These are phyloP conservation scores for Cyclotella baltica DNA, from an alignment of 108 stramenopile species.

Conservation along the genomic window DNA sequence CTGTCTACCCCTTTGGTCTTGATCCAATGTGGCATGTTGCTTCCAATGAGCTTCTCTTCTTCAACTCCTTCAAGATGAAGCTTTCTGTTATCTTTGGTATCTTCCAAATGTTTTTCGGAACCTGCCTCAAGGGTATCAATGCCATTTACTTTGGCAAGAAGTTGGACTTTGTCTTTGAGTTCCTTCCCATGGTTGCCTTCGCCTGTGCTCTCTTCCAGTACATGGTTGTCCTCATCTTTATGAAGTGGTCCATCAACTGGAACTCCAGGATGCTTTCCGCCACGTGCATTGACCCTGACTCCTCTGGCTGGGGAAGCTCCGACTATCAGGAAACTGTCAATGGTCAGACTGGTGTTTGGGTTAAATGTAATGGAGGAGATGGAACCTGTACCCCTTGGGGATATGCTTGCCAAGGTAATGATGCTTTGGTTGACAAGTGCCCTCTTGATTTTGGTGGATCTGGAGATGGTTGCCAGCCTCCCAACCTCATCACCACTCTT, in stretches of 20 bases:
- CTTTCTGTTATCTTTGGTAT: conserved; percentile 97
- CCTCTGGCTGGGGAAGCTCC: conserved; percentile 74
- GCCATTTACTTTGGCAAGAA: conserved; percentile 91
- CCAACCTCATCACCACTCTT: conserved; percentile 95
- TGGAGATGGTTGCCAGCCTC: conserved; percentile 97
- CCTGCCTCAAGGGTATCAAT: conserved; percentile 92
- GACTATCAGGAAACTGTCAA: conserved; percentile 58
- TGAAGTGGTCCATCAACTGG: conserved; percentile 99
- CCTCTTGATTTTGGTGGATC: conserved; percentile 92
- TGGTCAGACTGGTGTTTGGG: conserved; percentile 68
- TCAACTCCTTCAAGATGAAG: conserved; percentile 99
- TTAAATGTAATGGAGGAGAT: conserved; percentile 63
- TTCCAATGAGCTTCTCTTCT: conserved; percentile 96
- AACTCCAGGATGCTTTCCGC: conserved; percentile 93
- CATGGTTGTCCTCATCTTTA: conserved; percentile 97
- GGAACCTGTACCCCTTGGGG: conserved; percentile 88
- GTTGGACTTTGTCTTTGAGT: conserved; percentile 93
- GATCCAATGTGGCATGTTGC: conserved; percentile 98
- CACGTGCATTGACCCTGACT: conserved; percentile 84
- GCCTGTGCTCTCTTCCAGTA: conserved; percentile 93
- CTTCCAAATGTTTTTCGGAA: conserved; percentile 96
- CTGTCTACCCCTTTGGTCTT: conserved; percentile 97
- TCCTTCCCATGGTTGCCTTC: conserved; percentile 97
- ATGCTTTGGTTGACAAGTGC: conserved; percentile 76
- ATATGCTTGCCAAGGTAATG: conserved; percentile 68